A percentile compares a stretch with the other conserved stretches of the same genome.
phyloP scores from a whole-genome alignment of 495 filamentous ascomycete genomes.

The Pyrenula massariospora region DNA sequence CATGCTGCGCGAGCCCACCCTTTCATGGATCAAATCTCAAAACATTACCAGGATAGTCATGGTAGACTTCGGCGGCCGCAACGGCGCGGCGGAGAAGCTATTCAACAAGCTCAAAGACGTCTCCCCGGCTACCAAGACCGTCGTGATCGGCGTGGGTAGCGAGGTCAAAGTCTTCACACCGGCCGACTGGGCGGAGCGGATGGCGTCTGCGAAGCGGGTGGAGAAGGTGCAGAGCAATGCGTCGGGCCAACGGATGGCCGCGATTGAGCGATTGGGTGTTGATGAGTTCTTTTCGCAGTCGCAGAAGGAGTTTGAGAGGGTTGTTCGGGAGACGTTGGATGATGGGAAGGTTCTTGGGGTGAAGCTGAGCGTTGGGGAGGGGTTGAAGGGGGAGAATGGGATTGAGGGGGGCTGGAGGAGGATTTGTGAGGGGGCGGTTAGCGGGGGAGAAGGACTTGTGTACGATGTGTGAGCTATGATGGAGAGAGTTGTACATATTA shows the following conservation, averaged over 20 bases:
- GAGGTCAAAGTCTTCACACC: slow-evolving; percentile 22
- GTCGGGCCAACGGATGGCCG: slow-evolving; percentile 23
- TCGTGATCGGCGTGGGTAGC: slow-evolving; percentile 28
- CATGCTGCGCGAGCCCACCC: slow-evolving; percentile 1
- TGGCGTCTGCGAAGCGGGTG: slow-evolving; percentile 4
- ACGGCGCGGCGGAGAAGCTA: slow-evolving; percentile 21
- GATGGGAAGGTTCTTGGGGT: slow-evolving; percentile 19
- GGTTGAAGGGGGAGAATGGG: slow-evolving; percentile 22
- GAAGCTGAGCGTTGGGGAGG: slow-evolving; percentile 28
- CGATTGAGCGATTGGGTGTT: slow-evolving; percentile 16
- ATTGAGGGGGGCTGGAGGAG: slow-evolving; percentile 31
- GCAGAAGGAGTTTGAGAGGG: slow-evolving; percentile 8
- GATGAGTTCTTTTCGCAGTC: slow-evolving; percentile 18
- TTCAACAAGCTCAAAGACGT: slow-evolving; percentile 13
- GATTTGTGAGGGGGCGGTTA: slow-evolving; percentile 24
- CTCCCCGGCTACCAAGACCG: slow-evolving; percentile 5
- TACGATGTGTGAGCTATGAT: slow-evolving; percentile 21
- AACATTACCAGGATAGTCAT: slow-evolving; percentile 30
- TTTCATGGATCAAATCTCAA: slow-evolving; percentile 9
- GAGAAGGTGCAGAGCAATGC: slow-evolving; percentile 30
- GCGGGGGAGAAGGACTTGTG: slow-evolving; percentile 29
- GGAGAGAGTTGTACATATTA: too few species aligned
- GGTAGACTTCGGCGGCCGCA: slow-evolving; percentile 40
- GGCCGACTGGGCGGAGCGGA: slow-evolving; percentile 9
- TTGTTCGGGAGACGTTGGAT: slow-evolving; percentile 18